Base-by-base conservation (phyloP, 768 basidiomycete species). In the Coprinellus micaceus region DNA sequence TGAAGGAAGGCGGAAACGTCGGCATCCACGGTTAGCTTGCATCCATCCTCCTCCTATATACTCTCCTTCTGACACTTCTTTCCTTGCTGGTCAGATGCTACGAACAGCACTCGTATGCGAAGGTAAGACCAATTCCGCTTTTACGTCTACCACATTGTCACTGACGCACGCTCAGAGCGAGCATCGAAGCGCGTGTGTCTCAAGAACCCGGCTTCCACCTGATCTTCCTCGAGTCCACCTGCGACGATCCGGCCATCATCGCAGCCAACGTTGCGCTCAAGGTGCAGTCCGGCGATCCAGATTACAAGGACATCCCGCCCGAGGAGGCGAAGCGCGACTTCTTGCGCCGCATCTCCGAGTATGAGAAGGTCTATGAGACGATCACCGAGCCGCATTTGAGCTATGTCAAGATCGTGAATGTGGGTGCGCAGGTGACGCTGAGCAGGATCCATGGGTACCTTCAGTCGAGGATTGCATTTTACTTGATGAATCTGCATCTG, bases 191-290 rank as follows among this genome's bases (percentile, higher is more conserved):
- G 36, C 88, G 97, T 10, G 86, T 98, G 13, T 79, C 86, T 1
- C 82, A 83, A 66, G 97, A 99, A 72, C 91, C 87, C 48, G 89
- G 91, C 13, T 82, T 99, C 58, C 80, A 83, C 53, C 80, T 94
- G 28, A 88, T 99, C 60, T 99, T 98, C 71, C 83, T 99, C 46
- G 97, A 99, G 74, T 94, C 93, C 0, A 73, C 91, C 53, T 98
- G 96, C 76, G 88, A 92, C 69, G 95, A 99, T 71, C 94, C 95
- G 1, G 86, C 82, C 1, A 82, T 96, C 60, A 94, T 99, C 57
- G 95, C 97, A 0, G 87, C 95, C 19, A 99, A 99, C 66, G 86
- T 99, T 41, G 94, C 91, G 7, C 80, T 98, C 58, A 99, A 99
- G 74, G 94, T 98, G 45, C 85, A 84, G 56, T 94, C 91, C 1